phyloP scores from a whole-genome alignment of 2,329 filamentous ascomycete genomes.

The Fonsecaea pedrosoi region DNA sequence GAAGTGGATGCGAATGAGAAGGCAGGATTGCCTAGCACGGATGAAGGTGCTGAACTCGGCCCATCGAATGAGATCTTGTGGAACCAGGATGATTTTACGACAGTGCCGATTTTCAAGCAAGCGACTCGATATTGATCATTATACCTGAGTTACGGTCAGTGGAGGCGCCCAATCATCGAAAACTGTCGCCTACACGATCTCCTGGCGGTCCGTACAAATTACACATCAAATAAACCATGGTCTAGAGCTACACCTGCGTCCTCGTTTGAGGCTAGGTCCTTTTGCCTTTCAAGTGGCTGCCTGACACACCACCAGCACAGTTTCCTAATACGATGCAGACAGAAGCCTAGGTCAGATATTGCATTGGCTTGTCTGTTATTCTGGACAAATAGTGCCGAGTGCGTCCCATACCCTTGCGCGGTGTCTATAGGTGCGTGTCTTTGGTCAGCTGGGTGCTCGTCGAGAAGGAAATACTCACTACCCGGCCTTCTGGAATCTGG shows the following conservation, averaged over 20 bases:
- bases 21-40: slow-evolving; percentile 72
- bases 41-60: slow-evolving; percentile 73
- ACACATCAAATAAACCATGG: background rate
- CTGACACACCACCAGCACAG: background rate
- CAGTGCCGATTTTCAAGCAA: slow-evolving; percentile 40
- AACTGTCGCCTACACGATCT: too few species aligned
- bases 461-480: background rate
- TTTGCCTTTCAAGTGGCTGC: background rate
- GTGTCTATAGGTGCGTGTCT: background rate
- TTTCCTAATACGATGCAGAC: background rate
- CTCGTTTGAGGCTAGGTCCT: background rate
- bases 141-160: background rate
- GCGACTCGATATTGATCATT: slow-evolving; percentile 31
- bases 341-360: background rate
- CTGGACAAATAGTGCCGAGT: background rate
- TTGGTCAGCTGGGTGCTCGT: background rate
- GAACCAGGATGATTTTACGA: slow-evolving; percentile 58
- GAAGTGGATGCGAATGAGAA: slow-evolving; percentile 84
- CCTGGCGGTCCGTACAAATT: background rate
- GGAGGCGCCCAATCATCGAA: background rate
- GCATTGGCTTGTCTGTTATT: background rate
- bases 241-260: background rate
- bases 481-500: background rate
- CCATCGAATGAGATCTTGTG: slow-evolving; percentile 70
- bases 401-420: background rate